Conservation (phyloP, 495 filamentous ascomycete genomes). For the Penicillium argentinense region DNA sequence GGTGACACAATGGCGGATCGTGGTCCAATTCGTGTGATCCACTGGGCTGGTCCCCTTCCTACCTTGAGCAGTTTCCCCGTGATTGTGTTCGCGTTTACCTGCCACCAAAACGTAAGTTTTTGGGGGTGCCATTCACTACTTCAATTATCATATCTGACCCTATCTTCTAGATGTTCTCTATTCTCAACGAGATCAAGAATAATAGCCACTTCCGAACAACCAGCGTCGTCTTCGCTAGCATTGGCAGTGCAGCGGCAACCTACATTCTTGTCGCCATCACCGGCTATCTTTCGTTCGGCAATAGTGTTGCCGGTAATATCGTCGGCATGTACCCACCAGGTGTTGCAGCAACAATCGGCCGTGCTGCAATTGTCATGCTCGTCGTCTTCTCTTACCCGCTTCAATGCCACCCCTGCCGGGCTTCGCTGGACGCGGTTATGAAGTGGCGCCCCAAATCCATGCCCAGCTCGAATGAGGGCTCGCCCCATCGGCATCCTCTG, state of each 20-base stretch:
- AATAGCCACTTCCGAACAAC: conserved; percentile 82
- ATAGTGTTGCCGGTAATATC: conserved; percentile 84
- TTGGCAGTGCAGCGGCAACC: conserved; percentile 73
- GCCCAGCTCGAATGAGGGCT: conserved; percentile 39
- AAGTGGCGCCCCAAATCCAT: conserved; percentile 73
- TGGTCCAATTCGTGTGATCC: conserved; percentile 68
- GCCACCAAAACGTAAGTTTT: conserved; percentile 85
- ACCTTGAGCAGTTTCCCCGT: conserved; percentile 86
- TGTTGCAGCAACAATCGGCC: conserved; percentile 82
- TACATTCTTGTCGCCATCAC: conserved; percentile 93
- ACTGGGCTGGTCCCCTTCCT: conserved; percentile 75
- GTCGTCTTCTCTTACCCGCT: conserved; percentile 97
- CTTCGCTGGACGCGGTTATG: conserved; percentile 86
- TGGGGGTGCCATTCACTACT: conserved; percentile 3
- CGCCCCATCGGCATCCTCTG: conserved; percentile 47
- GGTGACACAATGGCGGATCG: conserved; percentile 74
- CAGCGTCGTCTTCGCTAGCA: conserved; percentile 75
- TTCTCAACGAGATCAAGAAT: conserved; percentile 89
- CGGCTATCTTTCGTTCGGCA: conserved; percentile 91
- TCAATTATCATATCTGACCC: conserved; percentile 7
- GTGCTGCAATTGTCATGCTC: conserved; percentile 91
- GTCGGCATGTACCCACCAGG: conserved; percentile 88
- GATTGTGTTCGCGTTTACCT: conserved; percentile 97
- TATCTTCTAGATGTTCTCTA: conserved; percentile 85
- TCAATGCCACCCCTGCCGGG: conserved; percentile 92